These are phyloP conservation scores for Penicillium aurantiogriseum DNA, from an alignment of 2,329 filamentous ascomycete genomes.

Conservation along the genomic window DNA sequence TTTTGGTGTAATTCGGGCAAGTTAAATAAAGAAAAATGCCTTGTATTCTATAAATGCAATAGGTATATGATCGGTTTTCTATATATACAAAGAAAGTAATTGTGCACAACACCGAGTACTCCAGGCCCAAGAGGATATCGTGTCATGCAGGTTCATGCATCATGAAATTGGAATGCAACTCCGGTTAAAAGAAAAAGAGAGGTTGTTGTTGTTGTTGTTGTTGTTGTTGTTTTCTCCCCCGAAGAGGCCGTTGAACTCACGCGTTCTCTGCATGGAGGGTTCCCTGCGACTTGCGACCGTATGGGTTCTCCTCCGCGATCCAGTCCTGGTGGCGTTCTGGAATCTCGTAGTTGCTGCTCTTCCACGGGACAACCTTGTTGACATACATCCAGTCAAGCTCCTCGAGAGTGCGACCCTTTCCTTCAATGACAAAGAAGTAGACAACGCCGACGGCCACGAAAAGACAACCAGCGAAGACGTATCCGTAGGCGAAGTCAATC, in stretches of 20 bases:
- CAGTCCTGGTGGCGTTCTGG: conserved; percentile 24
- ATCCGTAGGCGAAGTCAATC: conserved; percentile 72
- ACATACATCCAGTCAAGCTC: conserved; percentile 76
- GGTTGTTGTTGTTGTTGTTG: not conserved
- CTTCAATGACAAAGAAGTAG: conserved; percentile 76
- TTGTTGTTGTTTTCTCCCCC: too few species aligned
- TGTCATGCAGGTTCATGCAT: conserved; percentile 8
- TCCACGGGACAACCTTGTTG: conserved; percentile 58
- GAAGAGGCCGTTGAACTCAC: conserved; percentile 8
- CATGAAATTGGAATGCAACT: conserved; percentile 6
- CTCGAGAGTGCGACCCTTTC: conserved; percentile 67
- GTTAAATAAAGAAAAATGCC: not conserved
- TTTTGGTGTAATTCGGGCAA: too few species aligned
- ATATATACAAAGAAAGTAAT: conserved; percentile 7
- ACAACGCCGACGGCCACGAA: conserved; percentile 60
- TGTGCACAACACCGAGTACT: conserved; percentile 6
- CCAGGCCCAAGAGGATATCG: conserved; percentile 10
- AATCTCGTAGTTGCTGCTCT: conserved; percentile 52
- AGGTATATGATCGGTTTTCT: not conserved
- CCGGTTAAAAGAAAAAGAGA: conserved; percentile 30
- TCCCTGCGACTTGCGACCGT: conserved; percentile 24
- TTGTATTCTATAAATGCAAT: conserved; percentile 2
- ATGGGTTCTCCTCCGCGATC: conserved; percentile 16
- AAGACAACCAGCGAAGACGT: conserved; percentile 73
- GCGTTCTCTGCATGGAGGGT: conserved; percentile 31